phyloP scores from a whole-genome alignment of 2,329 filamentous ascomycete species.

The Pseudogymnoascus sp. region DNA sequence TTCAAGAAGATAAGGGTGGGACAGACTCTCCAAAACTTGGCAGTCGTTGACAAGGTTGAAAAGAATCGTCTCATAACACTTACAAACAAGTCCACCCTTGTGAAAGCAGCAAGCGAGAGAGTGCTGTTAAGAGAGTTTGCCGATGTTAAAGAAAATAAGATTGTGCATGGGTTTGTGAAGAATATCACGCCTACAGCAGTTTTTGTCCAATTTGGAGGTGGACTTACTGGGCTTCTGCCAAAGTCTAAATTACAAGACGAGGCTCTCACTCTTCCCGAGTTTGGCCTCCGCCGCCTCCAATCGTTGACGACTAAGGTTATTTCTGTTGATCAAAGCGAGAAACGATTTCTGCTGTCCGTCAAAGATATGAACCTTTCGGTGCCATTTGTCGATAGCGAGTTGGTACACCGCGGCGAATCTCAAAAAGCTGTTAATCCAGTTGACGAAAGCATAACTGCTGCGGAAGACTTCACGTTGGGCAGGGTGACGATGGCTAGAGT shows the following conservation, averaged over 20 bases:
- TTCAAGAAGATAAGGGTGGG: slow-evolving; percentile 77
- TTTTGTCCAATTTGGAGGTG: slow-evolving; percentile 81
- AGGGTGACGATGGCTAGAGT: slow-evolving; percentile 68
- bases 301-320: slow-evolving; percentile 64
- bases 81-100: slow-evolving; percentile 73
- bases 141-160: slow-evolving; percentile 58
- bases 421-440: slow-evolving; percentile 48
- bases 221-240: slow-evolving; percentile 68
- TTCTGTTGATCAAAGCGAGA: slow-evolving; percentile 60
- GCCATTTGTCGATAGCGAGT: slow-evolving; percentile 20
- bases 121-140: slow-evolving; percentile 63
- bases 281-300: slow-evolving; percentile 70
- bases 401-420: slow-evolving; percentile 28
- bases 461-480: slow-evolving; percentile 68
- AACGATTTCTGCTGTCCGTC: slow-evolving; percentile 60
- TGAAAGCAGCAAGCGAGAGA: slow-evolving; percentile 65
- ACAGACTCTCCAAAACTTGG: slow-evolving; percentile 70
- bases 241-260: slow-evolving; percentile 70
- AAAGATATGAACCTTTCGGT: slow-evolving; percentile 34
- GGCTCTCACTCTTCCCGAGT: slow-evolving; percentile 57
- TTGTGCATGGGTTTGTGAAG: slow-evolving; percentile 70
- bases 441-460: slow-evolving; percentile 52
- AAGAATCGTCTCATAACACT: slow-evolving; percentile 66
- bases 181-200: slow-evolving; percentile 74
- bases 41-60: slow-evolving; percentile 79